Evolutionary conservation across 495 filamentous ascomycete species (phyloP).

Genomic region (Umbilicaria muhlenbergii): DNA sequence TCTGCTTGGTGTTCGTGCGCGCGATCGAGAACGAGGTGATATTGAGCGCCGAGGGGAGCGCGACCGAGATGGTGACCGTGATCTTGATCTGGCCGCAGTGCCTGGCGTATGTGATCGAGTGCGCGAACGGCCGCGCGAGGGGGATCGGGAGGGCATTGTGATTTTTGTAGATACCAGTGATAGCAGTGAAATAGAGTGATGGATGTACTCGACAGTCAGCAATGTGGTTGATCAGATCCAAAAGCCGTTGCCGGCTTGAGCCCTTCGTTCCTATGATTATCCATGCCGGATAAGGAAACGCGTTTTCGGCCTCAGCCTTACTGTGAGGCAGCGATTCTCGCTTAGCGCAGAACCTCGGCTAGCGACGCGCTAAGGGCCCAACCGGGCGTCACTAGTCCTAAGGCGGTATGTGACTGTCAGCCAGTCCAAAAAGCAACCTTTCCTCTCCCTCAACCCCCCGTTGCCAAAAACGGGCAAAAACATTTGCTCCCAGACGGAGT

Average conservation of each 20-base stretch:
- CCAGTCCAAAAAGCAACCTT: too few relatives aligned
- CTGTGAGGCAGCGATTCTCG: too few relatives aligned
- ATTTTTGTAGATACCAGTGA: neutral
- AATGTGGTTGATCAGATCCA: too few relatives aligned
- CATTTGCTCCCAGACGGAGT: constrained; percentile 14
- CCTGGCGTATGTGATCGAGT: constrained; percentile 16
- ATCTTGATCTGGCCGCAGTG: constrained; percentile 5
- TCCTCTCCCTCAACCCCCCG: neutral
- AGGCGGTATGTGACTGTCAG: too few relatives aligned
- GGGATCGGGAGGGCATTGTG: constrained; percentile 14
- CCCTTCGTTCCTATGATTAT: too few relatives aligned
- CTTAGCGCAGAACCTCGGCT: too few relatives aligned
- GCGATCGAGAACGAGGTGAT: constrained; percentile 30
- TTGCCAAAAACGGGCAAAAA: neutral
- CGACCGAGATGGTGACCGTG: constrained; percentile 15
- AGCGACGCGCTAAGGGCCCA: too few relatives aligned
- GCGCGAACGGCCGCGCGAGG: constrained; percentile 15
- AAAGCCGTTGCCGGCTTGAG: too few relatives aligned
- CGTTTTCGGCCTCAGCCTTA: too few relatives aligned
- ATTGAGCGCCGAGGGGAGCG: constrained; percentile 29
- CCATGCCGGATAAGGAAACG: too few relatives aligned
- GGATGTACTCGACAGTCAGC: too few relatives aligned
- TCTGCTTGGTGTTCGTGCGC: constrained; percentile 20
- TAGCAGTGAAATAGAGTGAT: neutral
- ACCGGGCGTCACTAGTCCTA: too few relatives aligned